These are phyloP conservation scores for Spergularia bocconei DNA, from an alignment of 148 eudicot genomes.

Conservation along the genomic window DNA sequence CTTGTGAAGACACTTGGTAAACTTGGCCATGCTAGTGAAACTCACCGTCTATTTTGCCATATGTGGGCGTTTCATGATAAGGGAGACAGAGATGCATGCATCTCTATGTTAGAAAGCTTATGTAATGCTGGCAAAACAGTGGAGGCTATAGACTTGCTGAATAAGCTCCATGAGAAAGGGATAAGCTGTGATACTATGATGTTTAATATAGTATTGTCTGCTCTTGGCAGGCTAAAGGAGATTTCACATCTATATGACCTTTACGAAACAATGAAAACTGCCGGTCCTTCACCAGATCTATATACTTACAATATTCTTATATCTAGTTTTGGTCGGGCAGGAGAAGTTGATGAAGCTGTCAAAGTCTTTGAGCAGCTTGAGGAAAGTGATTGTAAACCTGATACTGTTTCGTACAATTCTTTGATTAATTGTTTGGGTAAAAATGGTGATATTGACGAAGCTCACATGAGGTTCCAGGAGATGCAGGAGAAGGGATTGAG, in stretches of 20 bases:
- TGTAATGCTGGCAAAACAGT: slow-evolving; percentile 65
- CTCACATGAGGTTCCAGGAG: slow-evolving; percentile 87
- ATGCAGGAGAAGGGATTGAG: slow-evolving; percentile 88
- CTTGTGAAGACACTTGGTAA: slow-evolving; percentile 78
- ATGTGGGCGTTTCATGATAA: slow-evolving; percentile 83
- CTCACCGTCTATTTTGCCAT: slow-evolving; percentile 82
- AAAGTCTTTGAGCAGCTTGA: slow-evolving; percentile 85
- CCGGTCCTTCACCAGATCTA: slow-evolving; percentile 76
- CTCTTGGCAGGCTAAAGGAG: slow-evolving; percentile 79
- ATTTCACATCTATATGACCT: slow-evolving; percentile 65
- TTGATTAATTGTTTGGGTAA: slow-evolving; percentile 88
- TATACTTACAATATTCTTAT: slow-evolving; percentile 82
- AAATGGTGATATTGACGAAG: slow-evolving; percentile 89
- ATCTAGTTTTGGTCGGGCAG: slow-evolving; percentile 82
- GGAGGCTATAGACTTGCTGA: slow-evolving; percentile 75
- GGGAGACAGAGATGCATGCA: slow-evolving; percentile 88
- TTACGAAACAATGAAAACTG: slow-evolving; percentile 68
- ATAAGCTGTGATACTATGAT: slow-evolving; percentile 58
- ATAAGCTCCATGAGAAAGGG: slow-evolving; percentile 81
- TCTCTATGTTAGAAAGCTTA: slow-evolving; percentile 82
- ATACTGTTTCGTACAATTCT: slow-evolving; percentile 79
- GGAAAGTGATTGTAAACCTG: slow-evolving; percentile 64
- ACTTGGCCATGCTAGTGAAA: slow-evolving; percentile 87
- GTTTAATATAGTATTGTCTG: slow-evolving; percentile 74
- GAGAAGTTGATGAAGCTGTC: slow-evolving; percentile 71